phyloP scores from a whole-genome alignment of 2,329 filamentous ascomycete species.

The Leptographium procerum region DNA sequence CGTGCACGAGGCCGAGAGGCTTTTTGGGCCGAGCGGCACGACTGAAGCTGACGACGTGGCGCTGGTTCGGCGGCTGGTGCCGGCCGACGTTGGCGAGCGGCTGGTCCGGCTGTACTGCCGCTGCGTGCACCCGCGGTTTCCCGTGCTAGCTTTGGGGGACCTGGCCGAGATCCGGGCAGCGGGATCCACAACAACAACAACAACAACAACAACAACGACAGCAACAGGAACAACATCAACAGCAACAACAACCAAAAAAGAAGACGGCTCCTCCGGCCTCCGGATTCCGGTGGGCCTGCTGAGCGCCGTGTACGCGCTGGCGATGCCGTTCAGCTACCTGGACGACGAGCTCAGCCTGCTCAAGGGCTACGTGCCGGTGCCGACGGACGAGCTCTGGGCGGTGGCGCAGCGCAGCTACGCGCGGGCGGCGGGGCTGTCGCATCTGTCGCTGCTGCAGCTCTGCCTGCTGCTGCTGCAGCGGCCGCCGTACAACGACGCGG shows the following conservation, averaged over 20 bases:
- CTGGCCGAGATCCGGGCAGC: conserved; percentile 6
- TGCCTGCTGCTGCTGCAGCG: conserved; percentile 15
- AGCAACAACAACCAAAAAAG: too few relatives aligned
- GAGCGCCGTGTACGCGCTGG: conserved; percentile 16
- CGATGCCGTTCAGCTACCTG: conserved; percentile 16
- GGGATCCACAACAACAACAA: too few relatives aligned
- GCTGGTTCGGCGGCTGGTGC: conserved; percentile 12
- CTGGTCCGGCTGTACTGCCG: conserved; percentile 12
- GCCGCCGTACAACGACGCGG: conserved; percentile 15
- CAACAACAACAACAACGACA: too few relatives aligned
- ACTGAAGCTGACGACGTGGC: conserved; percentile 11
- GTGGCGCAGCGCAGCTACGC: conserved; percentile 14
- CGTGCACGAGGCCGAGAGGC: conserved; percentile 10
- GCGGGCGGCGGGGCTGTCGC: conserved; percentile 12
- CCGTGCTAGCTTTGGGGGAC: conserved; percentile 12
- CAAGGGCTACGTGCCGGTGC: conserved; percentile 15
- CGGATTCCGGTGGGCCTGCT: conserved; percentile 11
- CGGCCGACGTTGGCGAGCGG: conserved; percentile 9
- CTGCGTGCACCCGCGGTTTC: conserved; percentile 14
- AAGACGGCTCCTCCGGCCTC: background rate
- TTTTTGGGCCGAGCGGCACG: conserved; percentile 5
- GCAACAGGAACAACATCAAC: too few relatives aligned
- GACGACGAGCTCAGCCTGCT: conserved; percentile 17
- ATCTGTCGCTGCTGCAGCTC: conserved; percentile 14
- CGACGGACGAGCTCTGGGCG: conserved; percentile 17